These are phyloP conservation scores for Adansonia rubrostipa DNA, from an alignment of 441 rosid genomes.

Conservation along the genomic window DNA sequence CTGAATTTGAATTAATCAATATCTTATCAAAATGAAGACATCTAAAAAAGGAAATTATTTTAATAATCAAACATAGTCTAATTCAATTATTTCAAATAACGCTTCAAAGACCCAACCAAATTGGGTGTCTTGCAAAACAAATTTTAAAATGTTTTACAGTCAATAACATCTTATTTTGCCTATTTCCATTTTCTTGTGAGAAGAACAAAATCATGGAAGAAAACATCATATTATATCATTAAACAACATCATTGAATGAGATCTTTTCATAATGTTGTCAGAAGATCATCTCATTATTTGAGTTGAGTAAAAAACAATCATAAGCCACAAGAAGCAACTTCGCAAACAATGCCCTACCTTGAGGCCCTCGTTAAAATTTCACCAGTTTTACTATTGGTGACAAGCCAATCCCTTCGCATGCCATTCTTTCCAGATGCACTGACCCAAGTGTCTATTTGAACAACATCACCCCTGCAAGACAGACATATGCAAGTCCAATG, in stretches of 20 bases:
- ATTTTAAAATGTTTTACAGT: neutral
- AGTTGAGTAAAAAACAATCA: neutral
- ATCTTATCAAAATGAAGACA: neutral
- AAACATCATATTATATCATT: neutral
- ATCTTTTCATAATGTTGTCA: neutral
- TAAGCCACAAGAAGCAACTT: neutral
- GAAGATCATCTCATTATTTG: neutral
- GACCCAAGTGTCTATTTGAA: conserved; percentile 91
- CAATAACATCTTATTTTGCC: neutral
- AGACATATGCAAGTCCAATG: conserved; percentile 24
- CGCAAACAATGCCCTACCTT: conserved; percentile 51
- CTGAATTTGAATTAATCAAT: neutral
- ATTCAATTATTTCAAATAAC: too few relatives aligned
- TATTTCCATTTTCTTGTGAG: neutral
- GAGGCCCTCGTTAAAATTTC: conserved; percentile 87
- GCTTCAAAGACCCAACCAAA: neutral
- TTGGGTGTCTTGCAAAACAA: neutral
- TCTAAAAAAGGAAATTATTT: neutral
- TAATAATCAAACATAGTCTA: neutral
- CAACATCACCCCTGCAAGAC: conserved; percentile 86
- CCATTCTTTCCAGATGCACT: conserved; percentile 93
- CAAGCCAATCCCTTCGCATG: conserved; percentile 96
- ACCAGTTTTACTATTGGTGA: conserved; percentile 78
- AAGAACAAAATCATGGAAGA: neutral
- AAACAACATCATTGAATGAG: neutral